Conservation (phyloP, 2,329 filamentous ascomycete genomes). For the Paecilomyces variotii region DNA sequence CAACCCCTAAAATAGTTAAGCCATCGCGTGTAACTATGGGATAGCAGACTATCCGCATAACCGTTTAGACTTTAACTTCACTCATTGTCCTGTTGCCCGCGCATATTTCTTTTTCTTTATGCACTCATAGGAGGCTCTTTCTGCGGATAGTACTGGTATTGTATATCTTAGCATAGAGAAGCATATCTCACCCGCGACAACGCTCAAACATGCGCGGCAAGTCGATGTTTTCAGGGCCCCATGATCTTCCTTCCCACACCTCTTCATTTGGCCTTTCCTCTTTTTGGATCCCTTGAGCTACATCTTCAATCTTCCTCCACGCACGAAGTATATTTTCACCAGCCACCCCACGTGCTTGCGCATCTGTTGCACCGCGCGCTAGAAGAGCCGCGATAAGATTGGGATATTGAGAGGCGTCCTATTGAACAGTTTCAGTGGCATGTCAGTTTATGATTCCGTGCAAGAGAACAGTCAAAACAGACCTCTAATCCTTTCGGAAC, state of each 20-base stretch:
- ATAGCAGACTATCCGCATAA: too few relatives aligned
- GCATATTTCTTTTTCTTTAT: too few relatives aligned
- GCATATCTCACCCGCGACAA: not conserved
- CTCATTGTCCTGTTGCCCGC: too few relatives aligned
- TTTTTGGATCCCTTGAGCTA: slow-evolving; percentile 1
- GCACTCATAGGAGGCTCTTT: too few relatives aligned
- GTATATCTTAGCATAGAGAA: not conserved
- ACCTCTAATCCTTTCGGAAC: slow-evolving; percentile 3
- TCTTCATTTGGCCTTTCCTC: slow-evolving; percentile 3
- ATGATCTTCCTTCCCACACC: slow-evolving; percentile 4
- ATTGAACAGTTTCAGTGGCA: not conserved
- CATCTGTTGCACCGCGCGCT: slow-evolving; percentile 6
- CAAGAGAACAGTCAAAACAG: not conserved
- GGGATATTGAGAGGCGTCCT: slow-evolving; percentile 16
- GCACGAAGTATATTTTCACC: slow-evolving; percentile 6
- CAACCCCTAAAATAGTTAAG: too few relatives aligned
- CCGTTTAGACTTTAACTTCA: too few relatives aligned
- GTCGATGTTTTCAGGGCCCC: not conserved
- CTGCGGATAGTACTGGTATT: too few relatives aligned
- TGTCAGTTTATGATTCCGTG: not conserved
- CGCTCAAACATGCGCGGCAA: not conserved
- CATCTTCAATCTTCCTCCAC: slow-evolving; percentile 4
- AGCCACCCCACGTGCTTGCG: slow-evolving; percentile 3
- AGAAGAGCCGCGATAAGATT: slow-evolving; percentile 5
- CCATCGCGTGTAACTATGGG: too few relatives aligned